phyloP scores from a whole-genome alignment of 345 rosid genomes.

The Litchi chinensis region DNA sequence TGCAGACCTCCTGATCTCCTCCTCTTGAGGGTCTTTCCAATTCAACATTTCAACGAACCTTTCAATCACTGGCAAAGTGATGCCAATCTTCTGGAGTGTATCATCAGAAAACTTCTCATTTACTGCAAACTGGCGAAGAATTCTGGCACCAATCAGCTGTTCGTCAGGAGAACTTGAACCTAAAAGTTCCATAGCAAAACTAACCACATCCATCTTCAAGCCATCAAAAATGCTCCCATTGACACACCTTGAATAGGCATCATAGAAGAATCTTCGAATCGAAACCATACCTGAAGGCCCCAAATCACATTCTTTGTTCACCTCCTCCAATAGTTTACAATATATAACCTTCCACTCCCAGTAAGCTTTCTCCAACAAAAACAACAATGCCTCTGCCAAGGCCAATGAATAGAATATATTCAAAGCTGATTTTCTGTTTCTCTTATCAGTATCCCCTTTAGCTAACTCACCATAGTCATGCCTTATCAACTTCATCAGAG shows the following conservation, averaged over 20 bases:
- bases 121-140: conserved; percentile 56
- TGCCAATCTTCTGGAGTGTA: conserved; percentile 84
- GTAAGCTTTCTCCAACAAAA: conserved; percentile 81
- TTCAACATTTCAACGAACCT: conserved; percentile 87
- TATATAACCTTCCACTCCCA: conserved; percentile 73
- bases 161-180: conserved; percentile 75
- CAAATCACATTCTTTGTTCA: conserved; percentile 65
- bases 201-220: conserved; percentile 83
- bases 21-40: conserved; percentile 89
- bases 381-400: conserved; percentile 78
- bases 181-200: conserved; percentile 73
- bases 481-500: conserved; percentile 67
- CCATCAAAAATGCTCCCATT: conserved; percentile 90
- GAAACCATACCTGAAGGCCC: conserved; percentile 68
- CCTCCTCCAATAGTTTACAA: conserved; percentile 68
- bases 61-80: conserved; percentile 59
- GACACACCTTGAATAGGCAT: conserved; percentile 80
- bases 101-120: conserved; percentile 60
- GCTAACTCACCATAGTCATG: conserved; percentile 73
- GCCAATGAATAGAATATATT: conserved; percentile 79
- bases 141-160: conserved; percentile 77
- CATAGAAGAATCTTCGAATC: conserved; percentile 76
- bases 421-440: conserved; percentile 68
- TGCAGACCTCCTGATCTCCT: conserved; percentile 73
- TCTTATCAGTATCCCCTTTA: conserved; percentile 69